These are phyloP conservation scores for Aspergillus sparsus DNA, from an alignment of 495 filamentous ascomycete species.

Conservation along the genomic window DNA sequence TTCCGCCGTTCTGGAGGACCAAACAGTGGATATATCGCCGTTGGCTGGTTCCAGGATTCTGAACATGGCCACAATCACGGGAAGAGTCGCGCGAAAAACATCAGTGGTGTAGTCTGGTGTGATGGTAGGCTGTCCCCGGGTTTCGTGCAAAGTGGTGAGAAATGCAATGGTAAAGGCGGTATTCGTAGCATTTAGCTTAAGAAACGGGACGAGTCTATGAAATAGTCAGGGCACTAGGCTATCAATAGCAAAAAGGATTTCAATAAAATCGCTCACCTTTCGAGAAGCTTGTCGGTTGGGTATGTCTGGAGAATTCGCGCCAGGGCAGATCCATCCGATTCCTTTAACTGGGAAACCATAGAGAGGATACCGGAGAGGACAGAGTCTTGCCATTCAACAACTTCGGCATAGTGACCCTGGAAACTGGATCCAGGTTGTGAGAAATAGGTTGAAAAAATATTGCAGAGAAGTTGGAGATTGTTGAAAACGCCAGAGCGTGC, in stretches of 20 bases:
- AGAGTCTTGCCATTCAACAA: background rate
- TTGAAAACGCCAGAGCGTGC: background rate
- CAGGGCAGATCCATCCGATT: background rate
- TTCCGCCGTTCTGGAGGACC: background rate
- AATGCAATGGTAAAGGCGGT: background rate
- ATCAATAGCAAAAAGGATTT: background rate
- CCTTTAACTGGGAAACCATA: background rate
- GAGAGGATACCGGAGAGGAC: conserved; percentile 2
- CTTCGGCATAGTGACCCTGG: background rate
- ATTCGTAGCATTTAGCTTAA: background rate
- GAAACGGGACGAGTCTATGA: background rate
- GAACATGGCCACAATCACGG: background rate
- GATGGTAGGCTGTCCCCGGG: background rate
- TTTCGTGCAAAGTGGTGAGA: background rate
- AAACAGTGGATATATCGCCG: background rate
- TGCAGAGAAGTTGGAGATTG: background rate
- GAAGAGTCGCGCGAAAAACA: background rate
- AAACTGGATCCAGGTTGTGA: background rate
- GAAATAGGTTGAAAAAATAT: background rate
- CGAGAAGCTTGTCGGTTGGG: background rate
- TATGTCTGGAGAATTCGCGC: background rate
- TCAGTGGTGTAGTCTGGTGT: background rate
- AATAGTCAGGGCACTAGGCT: background rate
- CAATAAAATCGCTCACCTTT: background rate
- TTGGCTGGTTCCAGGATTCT: background rate